Percentiles rank a stretch among this genome's conserved stretches.
Evolutionary conservation across 257 asterid genomes (phyloP).

Genomic region (Paulownia fortunei): DNA sequence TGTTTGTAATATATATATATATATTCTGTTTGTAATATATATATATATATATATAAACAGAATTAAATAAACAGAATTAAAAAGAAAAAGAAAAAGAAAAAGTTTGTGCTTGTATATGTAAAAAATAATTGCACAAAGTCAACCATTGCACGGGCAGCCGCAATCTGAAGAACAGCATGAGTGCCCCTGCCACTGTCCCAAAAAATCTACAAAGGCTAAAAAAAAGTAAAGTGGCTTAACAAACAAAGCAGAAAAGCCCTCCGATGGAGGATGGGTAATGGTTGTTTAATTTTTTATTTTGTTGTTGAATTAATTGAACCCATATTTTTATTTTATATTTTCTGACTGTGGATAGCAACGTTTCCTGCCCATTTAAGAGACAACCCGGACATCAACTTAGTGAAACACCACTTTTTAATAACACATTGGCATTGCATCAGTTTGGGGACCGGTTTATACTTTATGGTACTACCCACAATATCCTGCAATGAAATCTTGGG

Average conservation of each 20-base stretch:
- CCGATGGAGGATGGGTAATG: too few species aligned
- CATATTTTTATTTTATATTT: neutral
- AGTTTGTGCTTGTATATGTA: neutral
- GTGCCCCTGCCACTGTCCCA: conserved; percentile 18
- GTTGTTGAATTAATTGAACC: conserved; percentile 8
- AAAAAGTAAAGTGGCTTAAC: neutral
- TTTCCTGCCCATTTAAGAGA: conserved; percentile 16
- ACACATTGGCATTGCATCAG: neutral
- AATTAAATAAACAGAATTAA: too few species aligned
- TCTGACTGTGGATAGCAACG: conserved; percentile 33
- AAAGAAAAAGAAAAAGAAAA: neutral
- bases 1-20: too few species aligned
- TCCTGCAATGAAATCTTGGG: conserved; percentile 1
- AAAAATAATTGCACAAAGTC: conserved; percentile 9
- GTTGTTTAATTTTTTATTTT: neutral
- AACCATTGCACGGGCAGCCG: conserved; percentile 32
- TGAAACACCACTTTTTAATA: neutral
- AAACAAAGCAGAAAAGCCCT: conserved; percentile 5
- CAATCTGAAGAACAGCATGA: conserved; percentile 32
- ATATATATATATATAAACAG: too few species aligned
- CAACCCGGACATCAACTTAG: conserved; percentile 17
- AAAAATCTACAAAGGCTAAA: neutral
- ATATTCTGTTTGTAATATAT: too few species aligned
- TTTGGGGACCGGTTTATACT: neutral
- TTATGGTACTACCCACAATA: neutral